A percentile compares a stretch with the other conserved stretches of the same genome.
Conservation (phyloP, 2,329 filamentous ascomycete species). For the Colletotrichum siamense region DNA sequence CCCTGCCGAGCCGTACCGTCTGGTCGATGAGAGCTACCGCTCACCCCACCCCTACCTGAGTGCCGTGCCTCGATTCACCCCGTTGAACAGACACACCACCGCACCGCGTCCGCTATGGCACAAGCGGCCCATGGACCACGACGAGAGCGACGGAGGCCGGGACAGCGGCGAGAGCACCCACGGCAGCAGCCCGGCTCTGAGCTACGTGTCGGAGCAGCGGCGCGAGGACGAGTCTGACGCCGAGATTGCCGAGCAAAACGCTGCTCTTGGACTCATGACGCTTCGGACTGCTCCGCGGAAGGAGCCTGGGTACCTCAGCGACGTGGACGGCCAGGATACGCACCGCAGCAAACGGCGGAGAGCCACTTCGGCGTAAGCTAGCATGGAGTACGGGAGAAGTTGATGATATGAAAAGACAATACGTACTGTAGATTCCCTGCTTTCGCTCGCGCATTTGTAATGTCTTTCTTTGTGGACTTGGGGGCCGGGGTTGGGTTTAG, state of each 20-base stretch:
- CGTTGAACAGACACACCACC: conserved; percentile 5
- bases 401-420: neutral
- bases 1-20: neutral
- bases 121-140: conserved; percentile 33
- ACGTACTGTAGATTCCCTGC: neutral
- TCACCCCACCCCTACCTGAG: conserved; percentile 47
- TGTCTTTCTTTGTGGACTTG: conserved; percentile 4
- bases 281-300: conserved; percentile 35
- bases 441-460: conserved; percentile 6
- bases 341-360: conserved; percentile 45
- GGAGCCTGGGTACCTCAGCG: conserved; percentile 6
- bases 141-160: conserved; percentile 29
- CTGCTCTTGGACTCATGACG: conserved; percentile 53
- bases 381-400: neutral
- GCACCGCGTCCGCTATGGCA: conserved; percentile 15
- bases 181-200: conserved; percentile 25
- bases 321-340: conserved; percentile 28
- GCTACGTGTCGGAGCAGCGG: neutral
- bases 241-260: conserved; percentile 46
- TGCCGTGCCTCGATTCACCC: conserved; percentile 45
- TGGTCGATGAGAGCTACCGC: conserved; percentile 20
- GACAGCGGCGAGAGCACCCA: conserved; percentile 24
- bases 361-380: conserved; percentile 41
- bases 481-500: neutral
- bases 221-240: conserved; percentile 17